A percentile compares a stretch with the other conserved stretches of the same genome.
phyloP scores from a whole-genome alignment of 1,139 yeast species.

The Debaryomycetaceae sp. region DNA sequence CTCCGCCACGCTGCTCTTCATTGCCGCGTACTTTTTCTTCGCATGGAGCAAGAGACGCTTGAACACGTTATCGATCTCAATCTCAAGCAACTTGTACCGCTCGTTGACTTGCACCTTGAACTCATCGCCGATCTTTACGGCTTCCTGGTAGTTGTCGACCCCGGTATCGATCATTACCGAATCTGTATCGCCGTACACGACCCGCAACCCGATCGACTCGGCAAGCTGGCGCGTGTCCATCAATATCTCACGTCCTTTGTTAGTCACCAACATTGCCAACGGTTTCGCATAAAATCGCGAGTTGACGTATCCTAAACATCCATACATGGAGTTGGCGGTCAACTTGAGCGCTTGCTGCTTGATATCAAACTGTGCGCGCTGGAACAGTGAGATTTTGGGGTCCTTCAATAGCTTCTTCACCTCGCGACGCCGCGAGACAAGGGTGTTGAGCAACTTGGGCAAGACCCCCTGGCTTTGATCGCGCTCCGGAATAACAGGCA shows the following conservation, averaged over 20 bases:
- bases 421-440: constrained; percentile 87
- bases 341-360: constrained; percentile 93
- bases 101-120: constrained; percentile 83
- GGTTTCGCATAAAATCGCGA: constrained; percentile 96
- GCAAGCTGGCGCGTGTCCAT: constrained; percentile 92
- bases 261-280: constrained; percentile 89
- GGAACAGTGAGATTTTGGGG: constrained; percentile 51
- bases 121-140: constrained; percentile 72
- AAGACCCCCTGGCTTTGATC: constrained; percentile 66
- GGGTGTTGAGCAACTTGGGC: constrained; percentile 71
- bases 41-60: constrained; percentile 78
- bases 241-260: constrained; percentile 90
- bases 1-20: constrained; percentile 43
- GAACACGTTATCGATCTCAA: constrained; percentile 91
- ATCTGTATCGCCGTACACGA: constrained; percentile 97
- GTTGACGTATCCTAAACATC: constrained; percentile 88
- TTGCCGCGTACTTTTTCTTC: constrained; percentile 97
- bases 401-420: constrained; percentile 80
- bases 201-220: constrained; percentile 70
- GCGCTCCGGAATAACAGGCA: constrained; percentile 62
- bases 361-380: constrained; percentile 77
- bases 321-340: constrained; percentile 98
- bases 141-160: constrained; percentile 56
- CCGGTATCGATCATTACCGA: constrained; percentile 98
- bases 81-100: constrained; percentile 75